A percentile compares a stretch with the other conserved stretches of the same genome.
Conservation (phyloP, 2,329 filamentous ascomycete genomes). For the Cladosporium austrohemisphaericum region DNA sequence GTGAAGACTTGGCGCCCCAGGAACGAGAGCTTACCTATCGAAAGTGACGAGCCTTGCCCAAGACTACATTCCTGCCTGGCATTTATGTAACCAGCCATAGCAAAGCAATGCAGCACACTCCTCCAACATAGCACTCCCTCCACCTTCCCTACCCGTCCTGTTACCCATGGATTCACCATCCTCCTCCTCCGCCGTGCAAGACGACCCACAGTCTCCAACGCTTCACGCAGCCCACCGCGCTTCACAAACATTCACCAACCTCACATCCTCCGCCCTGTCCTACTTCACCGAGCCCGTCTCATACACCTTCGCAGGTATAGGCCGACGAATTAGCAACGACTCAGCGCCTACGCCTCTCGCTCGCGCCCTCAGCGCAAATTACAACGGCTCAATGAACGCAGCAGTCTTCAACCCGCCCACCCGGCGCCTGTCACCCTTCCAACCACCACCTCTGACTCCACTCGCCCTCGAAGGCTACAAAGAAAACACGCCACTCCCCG, state of each 20-base stretch:
- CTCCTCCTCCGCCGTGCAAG: too few relatives aligned
- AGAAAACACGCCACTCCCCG: conserved; percentile 55
- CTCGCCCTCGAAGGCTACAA: conserved; percentile 66
- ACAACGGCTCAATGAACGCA: conserved; percentile 37
- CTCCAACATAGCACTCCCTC: too few relatives aligned
- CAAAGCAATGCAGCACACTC: too few relatives aligned
- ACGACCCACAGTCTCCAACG: too few relatives aligned
- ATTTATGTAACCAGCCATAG: too few relatives aligned
- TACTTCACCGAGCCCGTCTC: conserved; percentile 50
- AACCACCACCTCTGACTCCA: conserved; percentile 83
- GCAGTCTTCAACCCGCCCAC: conserved; percentile 57
- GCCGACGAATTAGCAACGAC: conserved; percentile 46
- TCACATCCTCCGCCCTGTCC: conserved; percentile 29
- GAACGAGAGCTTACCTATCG: too few relatives aligned
- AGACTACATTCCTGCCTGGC: too few relatives aligned
- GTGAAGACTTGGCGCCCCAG: too few relatives aligned
- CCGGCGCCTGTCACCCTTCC: conserved; percentile 72
- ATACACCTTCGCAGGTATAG: conserved; percentile 46
- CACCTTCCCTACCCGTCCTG: too few relatives aligned
- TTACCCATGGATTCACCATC: too few relatives aligned
- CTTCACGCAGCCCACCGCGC: too few relatives aligned
- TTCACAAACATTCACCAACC: conserved; percentile 18
- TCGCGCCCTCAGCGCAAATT: conserved; percentile 35
- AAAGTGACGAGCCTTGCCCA: too few relatives aligned
- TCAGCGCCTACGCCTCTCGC: conserved; percentile 37